phyloP scores from a whole-genome alignment of 2,329 filamentous ascomycete species.

The Fusarium poae region DNA sequence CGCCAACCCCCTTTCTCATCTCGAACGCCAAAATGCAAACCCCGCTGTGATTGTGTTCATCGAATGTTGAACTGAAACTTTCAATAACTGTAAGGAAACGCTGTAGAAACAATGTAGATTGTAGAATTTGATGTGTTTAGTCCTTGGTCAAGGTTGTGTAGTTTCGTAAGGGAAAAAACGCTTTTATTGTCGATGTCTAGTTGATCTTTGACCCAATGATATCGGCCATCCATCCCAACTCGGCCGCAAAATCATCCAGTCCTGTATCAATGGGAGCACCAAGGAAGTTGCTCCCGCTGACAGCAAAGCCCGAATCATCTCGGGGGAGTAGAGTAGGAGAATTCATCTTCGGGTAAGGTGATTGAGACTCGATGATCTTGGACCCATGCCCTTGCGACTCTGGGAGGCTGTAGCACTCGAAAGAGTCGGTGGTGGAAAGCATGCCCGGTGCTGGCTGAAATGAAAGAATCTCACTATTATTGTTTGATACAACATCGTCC shows the following conservation, averaged over 20 bases:
- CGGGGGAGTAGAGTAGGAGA: slow-evolving; percentile 47
- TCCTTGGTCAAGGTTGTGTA: slow-evolving; percentile 11
- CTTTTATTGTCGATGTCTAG: slow-evolving; percentile 15
- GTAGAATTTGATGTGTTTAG: slow-evolving; percentile 10
- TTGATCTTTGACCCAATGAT: slow-evolving; percentile 56
- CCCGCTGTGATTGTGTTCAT: slow-evolving; percentile 18
- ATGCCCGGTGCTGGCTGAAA: slow-evolving; percentile 42
- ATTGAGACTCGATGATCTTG: slow-evolving; percentile 34
- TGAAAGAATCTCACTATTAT: slow-evolving; percentile 55
- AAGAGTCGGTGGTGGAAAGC: slow-evolving; percentile 39
- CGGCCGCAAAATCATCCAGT: slow-evolving; percentile 58
- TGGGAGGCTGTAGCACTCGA: slow-evolving; percentile 64
- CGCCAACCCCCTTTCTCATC: slow-evolving; percentile 30
- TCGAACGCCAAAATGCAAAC: slow-evolving; percentile 43
- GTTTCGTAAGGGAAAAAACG: slow-evolving; percentile 15
- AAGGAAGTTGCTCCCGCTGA: slow-evolving; percentile 49
- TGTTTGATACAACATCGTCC: slow-evolving; percentile 55
- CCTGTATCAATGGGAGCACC: slow-evolving; percentile 55
- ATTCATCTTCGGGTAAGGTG: slow-evolving; percentile 42
- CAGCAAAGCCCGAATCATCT: slow-evolving; percentile 34
- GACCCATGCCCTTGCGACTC: slow-evolving; percentile 44
- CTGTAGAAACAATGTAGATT: slow-evolving; percentile 34
- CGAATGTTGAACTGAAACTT: slow-evolving; percentile 13
- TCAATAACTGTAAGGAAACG: slow-evolving; percentile 32
- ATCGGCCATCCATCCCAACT: slow-evolving; percentile 66